Percentiles rank a stretch among this genome's conserved stretches.
These are phyloP conservation scores for Nothopassalora personata DNA, from an alignment of 2,329 filamentous ascomycete genomes.

Conservation along the genomic window DNA sequence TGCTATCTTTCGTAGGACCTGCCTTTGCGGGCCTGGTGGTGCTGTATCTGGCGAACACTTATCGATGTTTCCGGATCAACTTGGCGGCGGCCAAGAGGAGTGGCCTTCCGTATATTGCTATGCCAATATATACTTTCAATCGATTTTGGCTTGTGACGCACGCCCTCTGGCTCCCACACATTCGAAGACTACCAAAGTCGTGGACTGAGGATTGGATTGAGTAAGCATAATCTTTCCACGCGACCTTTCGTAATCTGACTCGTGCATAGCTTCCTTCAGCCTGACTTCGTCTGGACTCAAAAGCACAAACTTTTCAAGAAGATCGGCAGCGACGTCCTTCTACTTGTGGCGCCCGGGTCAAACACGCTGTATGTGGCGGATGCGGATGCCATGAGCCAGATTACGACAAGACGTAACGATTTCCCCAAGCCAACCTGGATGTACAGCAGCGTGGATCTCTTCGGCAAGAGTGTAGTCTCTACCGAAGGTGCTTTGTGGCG, in stretches of 20 bases:
- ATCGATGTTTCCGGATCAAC: constrained; percentile 37
- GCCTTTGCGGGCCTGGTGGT: constrained; percentile 30
- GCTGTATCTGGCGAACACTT: constrained; percentile 33
- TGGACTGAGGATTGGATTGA: constrained; percentile 53
- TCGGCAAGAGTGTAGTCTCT: constrained; percentile 66
- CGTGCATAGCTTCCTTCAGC: constrained; percentile 46
- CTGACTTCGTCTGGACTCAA: constrained; percentile 56
- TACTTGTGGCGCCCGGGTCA: constrained; percentile 56
- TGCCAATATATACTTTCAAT: constrained; percentile 46
- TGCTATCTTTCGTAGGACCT: constrained; percentile 27
- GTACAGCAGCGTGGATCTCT: constrained; percentile 58
- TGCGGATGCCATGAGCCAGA: constrained; percentile 60
- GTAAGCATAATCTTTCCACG: not conserved
- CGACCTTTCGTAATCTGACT: not conserved
- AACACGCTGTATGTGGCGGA: constrained; percentile 55
- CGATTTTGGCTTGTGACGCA: constrained; percentile 53
- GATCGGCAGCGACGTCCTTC: constrained; percentile 56
- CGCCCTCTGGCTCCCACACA: constrained; percentile 51
- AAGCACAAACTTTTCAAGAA: constrained; percentile 55
- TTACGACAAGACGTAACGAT: constrained; percentile 61
- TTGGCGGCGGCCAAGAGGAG: constrained; percentile 42
- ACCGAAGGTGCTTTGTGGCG: constrained; percentile 67
- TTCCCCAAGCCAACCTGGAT: constrained; percentile 64
- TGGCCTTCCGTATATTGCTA: constrained; percentile 41
- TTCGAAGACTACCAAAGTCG: constrained; percentile 51